Base-by-base conservation (phyloP, 139 green algal genomes). In the Picochlorum sp. region DNA sequence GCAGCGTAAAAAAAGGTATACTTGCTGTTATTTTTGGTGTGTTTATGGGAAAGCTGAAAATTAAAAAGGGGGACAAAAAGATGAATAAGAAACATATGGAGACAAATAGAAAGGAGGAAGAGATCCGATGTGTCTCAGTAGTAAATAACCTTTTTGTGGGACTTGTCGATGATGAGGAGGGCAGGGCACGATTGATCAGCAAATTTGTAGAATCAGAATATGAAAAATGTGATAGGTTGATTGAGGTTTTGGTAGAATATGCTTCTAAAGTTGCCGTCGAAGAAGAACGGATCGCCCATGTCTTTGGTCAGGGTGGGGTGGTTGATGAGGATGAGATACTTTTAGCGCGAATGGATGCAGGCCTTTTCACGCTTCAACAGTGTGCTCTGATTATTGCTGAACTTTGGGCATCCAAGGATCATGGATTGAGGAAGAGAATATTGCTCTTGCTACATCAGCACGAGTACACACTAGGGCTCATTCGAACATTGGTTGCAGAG, bases 141-240 rank as follows among this genome's bases (percentile, higher is more conserved):
- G 75, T 98, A 38, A 63, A 72, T 37, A 87, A 75, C 59, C 74
- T 97, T 38, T 65, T 89, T 52, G 23, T 41, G 24, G 45, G n/a
- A 16, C 11, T 85, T 31, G 18, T 34, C 14, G 67, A 65, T 50
- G 76, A 77, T 59, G 54, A 69, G 51, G 68, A 69, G 11, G 58
- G 67, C 10, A 67, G 85, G 4, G 87, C 96, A 62, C 75, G 93
- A 1, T 69, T 98, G 28, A 76, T 80, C 1, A 82, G 87, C 62
- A 98, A 98, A 74, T 98, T 98, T 83, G 88, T 95, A 47, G 93
- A 98, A 76, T 68, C 73, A 3, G 92, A 98, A 81, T 96, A 89
- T 77, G 93, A 98, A 56, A 98, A 98, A 77, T 77, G 76, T 9
- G 93, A 98, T 74, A 77, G 88, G 1, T 74, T 98, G n/a, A 78